phyloP scores from a whole-genome alignment of 495 filamentous ascomycete genomes.

The Neurospora sp. region DNA sequence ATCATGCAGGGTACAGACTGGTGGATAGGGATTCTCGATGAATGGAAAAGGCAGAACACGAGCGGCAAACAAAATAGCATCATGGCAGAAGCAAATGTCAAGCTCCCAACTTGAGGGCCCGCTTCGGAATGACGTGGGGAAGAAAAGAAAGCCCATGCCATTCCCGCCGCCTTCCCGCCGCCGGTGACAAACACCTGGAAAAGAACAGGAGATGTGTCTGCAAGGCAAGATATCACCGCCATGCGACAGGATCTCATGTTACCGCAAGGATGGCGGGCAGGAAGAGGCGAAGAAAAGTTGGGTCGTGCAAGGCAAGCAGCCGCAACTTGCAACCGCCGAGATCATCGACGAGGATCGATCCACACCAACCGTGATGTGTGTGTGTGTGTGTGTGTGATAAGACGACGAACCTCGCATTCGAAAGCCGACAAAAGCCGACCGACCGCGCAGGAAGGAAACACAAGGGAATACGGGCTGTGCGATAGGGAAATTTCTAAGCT shows the following conservation, averaged over 20 bases:
- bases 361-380: background rate
- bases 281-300: background rate
- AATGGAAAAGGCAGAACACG: background rate
- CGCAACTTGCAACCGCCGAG: background rate
- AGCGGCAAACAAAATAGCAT: background rate
- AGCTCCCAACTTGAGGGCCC: background rate
- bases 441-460: constrained; percentile 7
- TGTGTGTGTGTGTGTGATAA: background rate
- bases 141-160: background rate
- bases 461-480: constrained; percentile 3
- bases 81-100: background rate
- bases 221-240: background rate
- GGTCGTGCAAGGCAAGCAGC: constrained; percentile 3
- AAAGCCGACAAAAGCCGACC: constrained; percentile 29
- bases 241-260: background rate
- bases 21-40: background rate
- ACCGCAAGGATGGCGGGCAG: background rate
- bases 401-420: background rate
- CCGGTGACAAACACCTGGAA: background rate
- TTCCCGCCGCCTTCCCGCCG: background rate
- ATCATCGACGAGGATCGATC: background rate
- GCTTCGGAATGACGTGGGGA: background rate
- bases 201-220: background rate
- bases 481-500: constrained; percentile 23
- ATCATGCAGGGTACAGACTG: background rate